Conservation (phyloP, 1,139 yeast species). For the Candida pseudoviswanathii region DNA sequence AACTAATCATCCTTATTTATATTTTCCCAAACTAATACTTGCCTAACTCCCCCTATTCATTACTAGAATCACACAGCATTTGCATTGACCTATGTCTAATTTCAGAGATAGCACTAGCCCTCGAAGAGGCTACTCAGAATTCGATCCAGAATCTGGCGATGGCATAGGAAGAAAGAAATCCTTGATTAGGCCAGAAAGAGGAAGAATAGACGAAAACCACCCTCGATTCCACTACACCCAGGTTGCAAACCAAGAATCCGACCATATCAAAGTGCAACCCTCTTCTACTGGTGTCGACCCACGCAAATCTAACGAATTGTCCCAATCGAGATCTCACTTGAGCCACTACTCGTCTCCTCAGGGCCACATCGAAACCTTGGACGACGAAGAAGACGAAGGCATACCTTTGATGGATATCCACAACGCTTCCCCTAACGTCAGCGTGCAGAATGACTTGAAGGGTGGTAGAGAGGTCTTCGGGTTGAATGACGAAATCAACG, state of each 20-base stretch:
- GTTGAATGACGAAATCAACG: constrained; percentile 56
- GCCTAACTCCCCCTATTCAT: too few relatives aligned
- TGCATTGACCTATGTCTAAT: constrained; percentile 14
- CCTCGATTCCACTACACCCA: constrained; percentile 84
- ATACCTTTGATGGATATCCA: constrained; percentile 49
- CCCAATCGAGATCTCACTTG: constrained; percentile 16
- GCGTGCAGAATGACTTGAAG: constrained; percentile 15
- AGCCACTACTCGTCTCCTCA: constrained; percentile 7
- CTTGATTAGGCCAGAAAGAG: constrained; percentile 79
- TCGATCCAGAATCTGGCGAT: constrained; percentile 53
- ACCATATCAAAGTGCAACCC: constrained; percentile 65
- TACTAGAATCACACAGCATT: background rate
- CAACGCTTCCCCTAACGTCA: constrained; percentile 16
- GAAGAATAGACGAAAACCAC: constrained; percentile 63
- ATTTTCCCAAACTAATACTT: background rate
- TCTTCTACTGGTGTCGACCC: constrained; percentile 80
- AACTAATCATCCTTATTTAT: background rate
- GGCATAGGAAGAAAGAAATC: constrained; percentile 60
- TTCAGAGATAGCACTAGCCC: constrained; percentile 15
- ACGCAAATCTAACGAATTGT: constrained; percentile 18
- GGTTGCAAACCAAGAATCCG: constrained; percentile 69
- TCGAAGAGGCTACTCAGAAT: constrained; percentile 34
- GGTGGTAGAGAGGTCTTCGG: constrained; percentile 60
- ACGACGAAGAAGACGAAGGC: constrained; percentile 33
- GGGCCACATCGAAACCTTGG: constrained; percentile 5